Conservation (phyloP, 2,329 filamentous ascomycete genomes). For the Trichoderma simmonsii region DNA sequence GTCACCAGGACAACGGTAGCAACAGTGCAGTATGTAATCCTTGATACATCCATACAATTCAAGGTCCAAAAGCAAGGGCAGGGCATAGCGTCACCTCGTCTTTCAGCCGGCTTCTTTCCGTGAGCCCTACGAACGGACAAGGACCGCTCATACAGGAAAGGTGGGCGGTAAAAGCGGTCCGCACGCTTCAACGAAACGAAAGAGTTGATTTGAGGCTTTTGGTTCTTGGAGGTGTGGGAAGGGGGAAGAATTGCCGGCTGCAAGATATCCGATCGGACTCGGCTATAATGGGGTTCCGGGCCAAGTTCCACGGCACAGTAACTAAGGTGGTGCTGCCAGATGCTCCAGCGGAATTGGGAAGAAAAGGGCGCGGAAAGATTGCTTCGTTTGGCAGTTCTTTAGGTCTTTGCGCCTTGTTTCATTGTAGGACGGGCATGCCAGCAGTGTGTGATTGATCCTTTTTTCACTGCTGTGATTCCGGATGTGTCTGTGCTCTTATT, state of each 20-base stretch:
- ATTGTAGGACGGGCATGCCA: background rate
- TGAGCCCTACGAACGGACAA: background rate
- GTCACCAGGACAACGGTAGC: background rate
- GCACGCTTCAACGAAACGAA: background rate
- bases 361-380: background rate
- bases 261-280: slow-evolving; percentile 12
- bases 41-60: too few species aligned
- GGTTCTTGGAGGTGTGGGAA: background rate
- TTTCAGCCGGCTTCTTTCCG: background rate
- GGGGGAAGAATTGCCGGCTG: background rate
- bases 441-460: background rate
- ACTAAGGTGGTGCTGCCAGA: background rate
- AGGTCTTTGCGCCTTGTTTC: background rate
- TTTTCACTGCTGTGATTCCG: background rate
- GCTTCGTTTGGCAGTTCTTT: background rate
- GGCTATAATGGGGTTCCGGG: background rate
- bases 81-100: background rate
- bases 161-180: background rate
- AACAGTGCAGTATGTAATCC: background rate
- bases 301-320: background rate
- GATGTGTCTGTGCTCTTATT: background rate
- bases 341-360: background rate
- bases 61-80: background rate
- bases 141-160: background rate
- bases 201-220: background rate